phyloP scores from a whole-genome alignment of 2,329 filamentous ascomycete genomes.

The Hypocreales sp. region DNA sequence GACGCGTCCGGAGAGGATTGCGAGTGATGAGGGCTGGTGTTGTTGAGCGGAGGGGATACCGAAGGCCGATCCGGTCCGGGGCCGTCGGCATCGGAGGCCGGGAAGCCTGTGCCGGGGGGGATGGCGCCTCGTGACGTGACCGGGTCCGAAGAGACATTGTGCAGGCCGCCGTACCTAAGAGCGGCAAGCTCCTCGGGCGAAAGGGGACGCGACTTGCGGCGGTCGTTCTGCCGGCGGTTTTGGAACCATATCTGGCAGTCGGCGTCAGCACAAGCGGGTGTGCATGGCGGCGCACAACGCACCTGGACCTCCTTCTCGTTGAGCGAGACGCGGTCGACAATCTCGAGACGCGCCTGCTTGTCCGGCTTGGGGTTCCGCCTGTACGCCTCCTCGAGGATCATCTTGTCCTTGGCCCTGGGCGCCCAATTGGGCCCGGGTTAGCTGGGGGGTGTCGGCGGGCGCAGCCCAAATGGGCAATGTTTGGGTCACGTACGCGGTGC shows the following conservation, averaged over 20 bases:
- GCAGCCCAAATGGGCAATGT: not conserved
- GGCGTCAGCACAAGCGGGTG: constrained; percentile 5
- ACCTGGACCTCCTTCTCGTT: constrained; percentile 97
- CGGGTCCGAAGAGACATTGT: constrained; percentile 32
- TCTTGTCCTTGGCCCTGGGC: constrained; percentile 70
- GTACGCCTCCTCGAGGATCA: constrained; percentile 76
- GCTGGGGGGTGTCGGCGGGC: no score
- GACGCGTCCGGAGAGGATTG: constrained; percentile 9
- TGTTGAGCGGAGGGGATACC: constrained; percentile 7
- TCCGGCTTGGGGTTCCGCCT: constrained; percentile 77
- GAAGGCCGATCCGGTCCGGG: constrained; percentile 10
- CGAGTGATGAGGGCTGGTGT: constrained; percentile 3
- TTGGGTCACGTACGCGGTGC: constrained; percentile 38
- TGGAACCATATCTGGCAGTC: constrained; percentile 86
- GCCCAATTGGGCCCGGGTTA: constrained; percentile 8
- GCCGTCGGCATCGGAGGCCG: constrained; percentile 11
- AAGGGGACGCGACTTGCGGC: constrained; percentile 74
- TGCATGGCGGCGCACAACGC: constrained; percentile 23
- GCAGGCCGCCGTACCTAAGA: constrained; percentile 38
- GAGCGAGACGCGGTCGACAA: constrained; percentile 72
- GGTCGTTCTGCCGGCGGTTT: constrained; percentile 83
- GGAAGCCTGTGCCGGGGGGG: constrained; percentile 11
- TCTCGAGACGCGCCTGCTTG: constrained; percentile 70
- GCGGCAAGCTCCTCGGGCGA: constrained; percentile 60
- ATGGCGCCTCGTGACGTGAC: constrained; percentile 12